phyloP scores from a whole-genome alignment of 176 grass and related monocot species.

The Bromus sterilis region DNA sequence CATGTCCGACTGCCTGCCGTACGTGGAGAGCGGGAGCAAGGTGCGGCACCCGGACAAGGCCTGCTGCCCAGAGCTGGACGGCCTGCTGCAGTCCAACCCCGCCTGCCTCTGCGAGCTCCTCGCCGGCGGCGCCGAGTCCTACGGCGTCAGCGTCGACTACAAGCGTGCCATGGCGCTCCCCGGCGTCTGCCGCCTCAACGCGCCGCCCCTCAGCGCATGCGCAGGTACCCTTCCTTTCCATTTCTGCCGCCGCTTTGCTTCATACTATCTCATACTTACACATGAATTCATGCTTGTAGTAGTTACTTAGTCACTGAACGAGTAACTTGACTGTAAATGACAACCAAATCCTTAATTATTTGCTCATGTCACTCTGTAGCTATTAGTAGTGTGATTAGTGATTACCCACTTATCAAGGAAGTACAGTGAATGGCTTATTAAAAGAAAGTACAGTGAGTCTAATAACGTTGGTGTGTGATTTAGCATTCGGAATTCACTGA shows the following conservation, averaged over 20 bases:
- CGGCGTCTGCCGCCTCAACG: slow-evolving; percentile 52
- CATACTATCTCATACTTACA: no score
- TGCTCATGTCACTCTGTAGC: background rate
- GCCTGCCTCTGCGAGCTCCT: slow-evolving; percentile 86
- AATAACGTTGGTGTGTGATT: background rate
- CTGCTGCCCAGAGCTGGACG: slow-evolving; percentile 89
- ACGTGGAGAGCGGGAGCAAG: slow-evolving; percentile 67
- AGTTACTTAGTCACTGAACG: background rate
- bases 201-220: slow-evolving; percentile 64
- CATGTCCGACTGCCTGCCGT: slow-evolving; percentile 72
- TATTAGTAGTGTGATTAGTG: no score
- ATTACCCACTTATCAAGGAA: background rate
- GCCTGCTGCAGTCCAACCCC: slow-evolving; percentile 62
- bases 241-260: background rate
- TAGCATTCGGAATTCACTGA: background rate
- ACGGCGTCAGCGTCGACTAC: slow-evolving; percentile 72
- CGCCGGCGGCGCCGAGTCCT: slow-evolving; percentile 44
- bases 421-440: no score
- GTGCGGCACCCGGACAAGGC: slow-evolving; percentile 43
- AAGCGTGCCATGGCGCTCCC: slow-evolving; percentile 67
- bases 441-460: no score
- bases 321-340: background rate
- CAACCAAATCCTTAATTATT: background rate
- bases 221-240: slow-evolving; percentile 22
- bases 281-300: background rate